Evolutionary conservation across 257 asterid species (phyloP).

Genomic region (Solanum gracilifrons): DNA sequence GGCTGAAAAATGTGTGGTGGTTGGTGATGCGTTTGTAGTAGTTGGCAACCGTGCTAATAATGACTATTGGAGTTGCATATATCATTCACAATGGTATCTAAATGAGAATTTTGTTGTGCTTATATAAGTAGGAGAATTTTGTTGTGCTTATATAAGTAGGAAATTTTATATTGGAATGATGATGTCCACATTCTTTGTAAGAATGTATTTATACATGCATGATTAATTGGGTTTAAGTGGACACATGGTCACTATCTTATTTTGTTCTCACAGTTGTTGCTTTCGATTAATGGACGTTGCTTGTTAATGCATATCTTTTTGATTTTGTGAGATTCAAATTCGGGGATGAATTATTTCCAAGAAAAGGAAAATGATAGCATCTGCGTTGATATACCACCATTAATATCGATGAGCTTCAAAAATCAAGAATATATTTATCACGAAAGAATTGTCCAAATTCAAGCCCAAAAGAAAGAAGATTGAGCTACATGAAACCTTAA

Average conservation of each 20-base stretch:
- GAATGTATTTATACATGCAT: background rate
- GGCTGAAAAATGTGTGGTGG: background rate
- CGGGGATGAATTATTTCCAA: background rate
- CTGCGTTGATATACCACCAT: too few relatives aligned
- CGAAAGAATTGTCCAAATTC: too few relatives aligned
- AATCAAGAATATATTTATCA: too few relatives aligned
- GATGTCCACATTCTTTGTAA: background rate
- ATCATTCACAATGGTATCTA: background rate
- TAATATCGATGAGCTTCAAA: too few relatives aligned
- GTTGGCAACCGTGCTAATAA: background rate
- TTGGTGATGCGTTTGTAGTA: background rate
- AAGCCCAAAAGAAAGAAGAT: too few relatives aligned
- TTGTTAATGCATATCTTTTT: background rate
- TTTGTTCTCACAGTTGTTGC: background rate
- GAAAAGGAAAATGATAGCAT: background rate
- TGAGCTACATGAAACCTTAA: too few relatives aligned
- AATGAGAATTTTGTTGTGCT: too few relatives aligned
- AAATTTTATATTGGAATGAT: background rate
- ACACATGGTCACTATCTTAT: background rate
- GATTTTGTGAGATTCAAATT: background rate
- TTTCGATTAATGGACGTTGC: background rate
- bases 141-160: too few relatives aligned
- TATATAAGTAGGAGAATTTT: too few relatives aligned
- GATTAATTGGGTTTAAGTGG: background rate
- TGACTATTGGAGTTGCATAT: background rate